Conservation (phyloP, 371 early-diverging fungal species). For the Actinomortierella ambigua region DNA sequence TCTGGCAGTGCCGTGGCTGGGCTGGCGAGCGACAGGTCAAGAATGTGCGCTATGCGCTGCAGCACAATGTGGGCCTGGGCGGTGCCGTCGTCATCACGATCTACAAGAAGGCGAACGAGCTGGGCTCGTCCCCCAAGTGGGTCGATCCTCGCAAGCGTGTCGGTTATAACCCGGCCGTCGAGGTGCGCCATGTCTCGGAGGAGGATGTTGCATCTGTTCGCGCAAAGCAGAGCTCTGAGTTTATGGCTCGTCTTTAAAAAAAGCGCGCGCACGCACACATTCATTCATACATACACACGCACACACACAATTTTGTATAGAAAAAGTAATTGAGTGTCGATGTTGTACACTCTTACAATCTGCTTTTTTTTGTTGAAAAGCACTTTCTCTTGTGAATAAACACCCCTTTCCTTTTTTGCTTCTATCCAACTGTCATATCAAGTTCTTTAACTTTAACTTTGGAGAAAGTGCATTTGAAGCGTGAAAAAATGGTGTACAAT, state of each 20-base stretch:
- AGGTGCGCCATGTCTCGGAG: slow-evolving; percentile 63
- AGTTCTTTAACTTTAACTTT: too few relatives aligned
- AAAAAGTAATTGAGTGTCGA: too few relatives aligned
- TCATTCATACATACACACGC: too few relatives aligned
- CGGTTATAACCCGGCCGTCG: slow-evolving; percentile 78
- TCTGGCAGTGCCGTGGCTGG: slow-evolving; percentile 75
- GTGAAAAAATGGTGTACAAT: too few relatives aligned
- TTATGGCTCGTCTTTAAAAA: slow-evolving; percentile 48
- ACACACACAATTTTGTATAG: too few relatives aligned
- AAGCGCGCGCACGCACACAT: too few relatives aligned
- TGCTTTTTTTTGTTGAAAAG: too few relatives aligned
- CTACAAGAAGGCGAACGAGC: slow-evolving; percentile 58
- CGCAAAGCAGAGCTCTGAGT: slow-evolving; percentile 53
- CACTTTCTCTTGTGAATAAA: too few relatives aligned
- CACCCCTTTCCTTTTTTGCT: too few relatives aligned
- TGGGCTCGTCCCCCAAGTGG: slow-evolving; percentile 51
- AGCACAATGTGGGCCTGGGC: slow-evolving; percentile 84
- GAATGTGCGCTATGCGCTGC: slow-evolving; percentile 69
- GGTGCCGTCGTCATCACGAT: slow-evolving; percentile 77
- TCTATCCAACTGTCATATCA: too few relatives aligned
- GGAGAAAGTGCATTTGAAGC: too few relatives aligned
- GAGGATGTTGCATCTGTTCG: slow-evolving; percentile 66
- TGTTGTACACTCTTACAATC: too few relatives aligned
- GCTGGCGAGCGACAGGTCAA: slow-evolving; percentile 76
- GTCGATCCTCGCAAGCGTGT: slow-evolving; percentile 61